These are phyloP conservation scores for Botrytis byssoidea DNA, from an alignment of 2,329 filamentous ascomycete genomes.

Conservation along the genomic window DNA sequence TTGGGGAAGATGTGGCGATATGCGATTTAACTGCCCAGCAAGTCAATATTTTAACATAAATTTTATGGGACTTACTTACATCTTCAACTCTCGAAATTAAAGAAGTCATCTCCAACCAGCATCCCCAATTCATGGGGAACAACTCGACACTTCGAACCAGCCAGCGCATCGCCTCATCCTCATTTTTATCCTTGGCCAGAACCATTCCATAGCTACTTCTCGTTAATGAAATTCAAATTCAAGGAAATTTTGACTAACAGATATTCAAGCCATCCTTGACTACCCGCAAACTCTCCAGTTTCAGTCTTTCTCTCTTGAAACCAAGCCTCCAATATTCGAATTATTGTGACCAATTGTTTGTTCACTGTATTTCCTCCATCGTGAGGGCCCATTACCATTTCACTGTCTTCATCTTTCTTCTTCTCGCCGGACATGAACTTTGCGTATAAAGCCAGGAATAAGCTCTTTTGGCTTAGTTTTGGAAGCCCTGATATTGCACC, in stretches of 20 bases:
- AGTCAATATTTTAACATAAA: constrained; percentile 34
- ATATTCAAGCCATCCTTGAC: constrained; percentile 93
- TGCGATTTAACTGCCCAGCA: constrained; percentile 61
- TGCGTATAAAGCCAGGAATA: constrained; percentile 90
- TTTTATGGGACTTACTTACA: constrained; percentile 49
- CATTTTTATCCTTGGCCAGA: constrained; percentile 86
- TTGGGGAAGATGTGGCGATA: constrained; percentile 72
- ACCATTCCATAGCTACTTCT: constrained; percentile 74
- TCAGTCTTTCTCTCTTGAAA: constrained; percentile 64
- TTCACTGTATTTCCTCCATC: constrained; percentile 84
- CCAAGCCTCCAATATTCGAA: constrained; percentile 75
- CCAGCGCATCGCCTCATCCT: constrained; percentile 78
- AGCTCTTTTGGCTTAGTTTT: constrained; percentile 78
- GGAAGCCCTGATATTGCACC: constrained; percentile 44
- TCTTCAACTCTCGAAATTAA: constrained; percentile 79
- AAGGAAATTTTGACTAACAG: constrained; percentile 47
- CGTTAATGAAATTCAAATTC: constrained; percentile 25
- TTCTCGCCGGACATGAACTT: constrained; percentile 94
- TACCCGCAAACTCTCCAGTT: constrained; percentile 58
- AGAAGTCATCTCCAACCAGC: constrained; percentile 88
- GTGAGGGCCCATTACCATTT: constrained; percentile 93
- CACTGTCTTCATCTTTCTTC: constrained; percentile 90
- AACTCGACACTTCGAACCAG: constrained; percentile 84
- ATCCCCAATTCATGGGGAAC: constrained; percentile 95
- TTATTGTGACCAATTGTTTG: constrained; percentile 76